Conservation (phyloP, 441 rosid species). For the Hura crepitans region DNA sequence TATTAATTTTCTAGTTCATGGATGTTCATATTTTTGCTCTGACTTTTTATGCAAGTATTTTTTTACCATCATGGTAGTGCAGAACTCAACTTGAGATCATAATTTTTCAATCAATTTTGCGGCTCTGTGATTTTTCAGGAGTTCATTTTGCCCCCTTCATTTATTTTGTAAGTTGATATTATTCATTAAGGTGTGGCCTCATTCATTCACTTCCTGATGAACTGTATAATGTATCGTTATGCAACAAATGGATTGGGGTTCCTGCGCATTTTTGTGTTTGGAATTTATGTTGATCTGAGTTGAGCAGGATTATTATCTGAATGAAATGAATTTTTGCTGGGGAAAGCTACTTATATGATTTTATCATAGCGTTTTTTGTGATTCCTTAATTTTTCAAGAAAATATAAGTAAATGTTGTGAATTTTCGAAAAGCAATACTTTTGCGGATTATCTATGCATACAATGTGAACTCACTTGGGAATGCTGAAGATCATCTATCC, state of each 20-base stretch:
- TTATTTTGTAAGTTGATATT: constrained; percentile 9
- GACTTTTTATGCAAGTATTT: not conserved
- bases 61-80: not conserved
- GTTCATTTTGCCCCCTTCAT: not conserved
- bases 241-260: not conserved
- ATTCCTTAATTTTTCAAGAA: not conserved
- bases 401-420: not conserved
- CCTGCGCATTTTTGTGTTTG: not conserved
- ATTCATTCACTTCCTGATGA: not conserved
- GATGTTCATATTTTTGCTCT: not conserved
- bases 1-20: not conserved
- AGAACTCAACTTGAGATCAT: constrained; percentile 3
- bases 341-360: constrained; percentile 4
- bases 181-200: not conserved
- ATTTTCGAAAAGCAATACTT: not conserved
- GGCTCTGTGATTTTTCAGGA: not conserved
- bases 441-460: not conserved
- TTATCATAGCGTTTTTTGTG: constrained; percentile 5
- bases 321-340: constrained; percentile 3
- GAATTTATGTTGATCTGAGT: not conserved
- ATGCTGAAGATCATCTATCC: not conserved
- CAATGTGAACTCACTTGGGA: not conserved
- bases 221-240: not conserved
- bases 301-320: constrained; percentile 3
- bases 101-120: not conserved